Evolutionary conservation across 345 rosid genomes (phyloP), one percentile per base, ranked within the genome.

Genomic region (Trapa bicornis): DNA sequence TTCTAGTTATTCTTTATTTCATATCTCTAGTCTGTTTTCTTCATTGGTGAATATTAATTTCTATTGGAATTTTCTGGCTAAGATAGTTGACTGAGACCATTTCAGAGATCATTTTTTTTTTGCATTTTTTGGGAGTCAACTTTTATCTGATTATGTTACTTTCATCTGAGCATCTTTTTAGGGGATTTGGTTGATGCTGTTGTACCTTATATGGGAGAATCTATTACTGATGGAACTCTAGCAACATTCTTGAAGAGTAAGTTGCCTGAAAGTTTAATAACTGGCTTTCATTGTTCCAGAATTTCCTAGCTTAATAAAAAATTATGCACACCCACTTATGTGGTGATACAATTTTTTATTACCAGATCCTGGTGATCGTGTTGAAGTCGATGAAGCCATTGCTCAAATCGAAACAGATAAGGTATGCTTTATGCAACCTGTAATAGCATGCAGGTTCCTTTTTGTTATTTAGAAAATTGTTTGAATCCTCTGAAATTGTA

Each of bases 331-430:
- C 60, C 17, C 17, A 3, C 4, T n/a, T n/a, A 0, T 9, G 10
- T 58, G 22, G 5, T 32, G 12, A 29, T 58, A 37, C 33, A 37
- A 2, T 73, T 66, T 53, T 42, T n/a, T 13, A 3, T 68, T 38
- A 29, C 74, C 84, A 94, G 97, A 87, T 65, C 95, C 97, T 78
- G 99, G 99, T 69, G 99, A 94, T 52, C 80, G 85, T 42, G 99
- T 94, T 3, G 91, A 81, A 78, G 85, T 71, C 53, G 99, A 94
- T 67, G 97, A 94, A 76, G 74, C 91, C 47, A 91, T 91, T 80
- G 99, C 97, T 68, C 97, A 94, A 76, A 87, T 94, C 71, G 99
- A 94, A 78, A 94, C 99, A 3, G 97, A 94, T 82, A 94, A 94
- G 87, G 99, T 94, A 64, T 73, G 43, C 47, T 66, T 56, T 56